phyloP scores from a whole-genome alignment of 345 rosid species.

The Sisymbrium altissimum region DNA sequence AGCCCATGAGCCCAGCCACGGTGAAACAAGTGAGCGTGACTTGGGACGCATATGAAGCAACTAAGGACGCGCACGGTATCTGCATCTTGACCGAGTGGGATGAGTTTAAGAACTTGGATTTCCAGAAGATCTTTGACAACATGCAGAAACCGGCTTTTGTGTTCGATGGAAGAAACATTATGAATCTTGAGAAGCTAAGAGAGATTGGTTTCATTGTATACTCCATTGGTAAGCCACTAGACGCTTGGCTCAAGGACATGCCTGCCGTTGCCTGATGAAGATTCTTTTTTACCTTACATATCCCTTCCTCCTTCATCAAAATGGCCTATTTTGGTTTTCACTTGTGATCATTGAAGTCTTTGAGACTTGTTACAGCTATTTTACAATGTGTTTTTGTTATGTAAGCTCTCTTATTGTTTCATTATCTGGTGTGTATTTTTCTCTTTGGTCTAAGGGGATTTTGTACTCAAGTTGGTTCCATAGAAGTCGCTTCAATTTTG shows the following conservation, averaged over 20 bases:
- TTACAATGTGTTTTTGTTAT: slow-evolving; percentile 4
- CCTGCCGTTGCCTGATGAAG: slow-evolving; percentile 25
- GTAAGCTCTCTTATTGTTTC: slow-evolving; percentile 6
- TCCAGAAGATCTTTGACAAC: slow-evolving; percentile 55
- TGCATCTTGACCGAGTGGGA: slow-evolving; percentile 90
- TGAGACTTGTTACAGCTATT: background rate
- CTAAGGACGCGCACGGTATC: slow-evolving; percentile 66
- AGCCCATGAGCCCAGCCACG: slow-evolving; percentile 54
- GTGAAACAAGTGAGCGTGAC: slow-evolving; percentile 59
- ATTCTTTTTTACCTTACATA: background rate
- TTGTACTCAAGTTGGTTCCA: background rate
- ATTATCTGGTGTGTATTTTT: background rate
- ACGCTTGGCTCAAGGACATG: slow-evolving; percentile 33
- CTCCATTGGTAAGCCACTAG: slow-evolving; percentile 41
- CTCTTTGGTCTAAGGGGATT: background rate
- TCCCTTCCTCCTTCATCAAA: background rate
- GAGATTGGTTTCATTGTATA: slow-evolving; percentile 78
- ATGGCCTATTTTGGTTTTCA: background rate
- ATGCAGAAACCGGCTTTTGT: slow-evolving; percentile 85
- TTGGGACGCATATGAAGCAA: slow-evolving; percentile 70
- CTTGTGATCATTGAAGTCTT: background rate
- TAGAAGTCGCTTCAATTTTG: slow-evolving; percentile 1
- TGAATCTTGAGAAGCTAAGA: slow-evolving; percentile 30
- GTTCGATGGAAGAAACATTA: slow-evolving; percentile 71
- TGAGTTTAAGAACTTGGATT: slow-evolving; percentile 73